Percentiles rank a stretch among this genome's conserved stretches.
Evolutionary conservation across 768 basidiomycete species (phyloP).

Genomic region (Hericium erinaceus): DNA sequence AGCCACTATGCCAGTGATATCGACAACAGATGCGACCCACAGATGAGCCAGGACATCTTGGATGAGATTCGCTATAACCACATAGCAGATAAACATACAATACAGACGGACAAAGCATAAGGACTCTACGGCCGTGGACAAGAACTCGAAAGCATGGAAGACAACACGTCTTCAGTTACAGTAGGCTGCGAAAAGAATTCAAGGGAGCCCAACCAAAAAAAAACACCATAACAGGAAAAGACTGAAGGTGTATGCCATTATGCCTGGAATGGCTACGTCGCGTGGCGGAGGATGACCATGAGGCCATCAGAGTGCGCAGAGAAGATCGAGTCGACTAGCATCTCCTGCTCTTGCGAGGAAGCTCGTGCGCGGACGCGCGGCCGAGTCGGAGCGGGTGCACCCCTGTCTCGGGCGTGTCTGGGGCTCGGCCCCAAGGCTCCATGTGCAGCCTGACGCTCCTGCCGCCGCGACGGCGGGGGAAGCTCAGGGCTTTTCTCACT

Average conservation of each 20-base stretch:
- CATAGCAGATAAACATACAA: not conserved
- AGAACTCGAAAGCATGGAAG: not conserved
- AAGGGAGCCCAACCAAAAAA: not conserved
- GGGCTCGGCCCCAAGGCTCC: too few species aligned
- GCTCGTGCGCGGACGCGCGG: slow-evolving; percentile 12
- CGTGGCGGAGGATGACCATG: slow-evolving; percentile 64
- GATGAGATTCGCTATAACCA: too few species aligned
- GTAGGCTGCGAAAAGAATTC: not conserved
- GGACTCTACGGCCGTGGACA: not conserved
- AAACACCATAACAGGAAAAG: not conserved
- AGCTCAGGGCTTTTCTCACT: not conserved
- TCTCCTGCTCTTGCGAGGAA: slow-evolving; percentile 24
- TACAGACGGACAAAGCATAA: not conserved
- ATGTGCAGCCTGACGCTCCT: too few species aligned
- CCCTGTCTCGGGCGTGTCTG: too few species aligned
- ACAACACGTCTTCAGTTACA: not conserved
- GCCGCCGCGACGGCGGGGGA: not conserved
- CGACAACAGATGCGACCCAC: too few species aligned
- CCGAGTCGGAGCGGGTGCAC: slow-evolving; percentile 2
- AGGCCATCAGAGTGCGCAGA: slow-evolving; percentile 81
- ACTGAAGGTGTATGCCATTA: not conserved
- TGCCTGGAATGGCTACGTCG: slow-evolving; percentile 16
- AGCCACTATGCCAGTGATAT: too few species aligned
- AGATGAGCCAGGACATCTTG: too few species aligned
- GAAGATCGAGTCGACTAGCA: slow-evolving; percentile 72